Percentiles rank a stretch among this genome's conserved stretches.
Evolutionary conservation across 2,329 filamentous ascomycete genomes (phyloP).

Genomic region (Cladophialophora chaetospira): DNA sequence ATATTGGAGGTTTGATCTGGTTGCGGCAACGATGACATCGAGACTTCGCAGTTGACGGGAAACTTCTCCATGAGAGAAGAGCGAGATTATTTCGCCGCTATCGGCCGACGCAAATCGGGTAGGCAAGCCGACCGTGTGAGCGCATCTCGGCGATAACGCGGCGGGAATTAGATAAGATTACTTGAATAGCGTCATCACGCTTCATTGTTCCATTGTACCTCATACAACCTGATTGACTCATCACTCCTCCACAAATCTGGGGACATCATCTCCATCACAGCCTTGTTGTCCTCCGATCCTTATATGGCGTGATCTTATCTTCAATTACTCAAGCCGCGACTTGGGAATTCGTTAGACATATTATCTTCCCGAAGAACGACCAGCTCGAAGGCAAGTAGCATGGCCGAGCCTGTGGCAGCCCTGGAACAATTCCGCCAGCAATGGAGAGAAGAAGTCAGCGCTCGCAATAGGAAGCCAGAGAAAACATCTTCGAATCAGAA

Average conservation of each 20-base stretch:
- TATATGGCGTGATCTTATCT: too few species aligned
- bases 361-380: too few species aligned
- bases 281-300: too few species aligned
- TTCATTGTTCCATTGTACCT: not conserved
- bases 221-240: not conserved
- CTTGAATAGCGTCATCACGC: not conserved
- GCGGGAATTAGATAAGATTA: constrained; percentile 17
- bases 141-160: constrained; percentile 14
- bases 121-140: not conserved
- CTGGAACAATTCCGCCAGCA: constrained; percentile 82
- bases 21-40: constrained; percentile 25
- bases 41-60: constrained; percentile 9
- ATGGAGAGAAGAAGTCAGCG: constrained; percentile 79
- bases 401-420: constrained; percentile 28
- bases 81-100: constrained; percentile 10
- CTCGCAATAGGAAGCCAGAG: constrained; percentile 39
- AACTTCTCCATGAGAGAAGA: constrained; percentile 1
- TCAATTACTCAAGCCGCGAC: too few species aligned
- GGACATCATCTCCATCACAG: not conserved
- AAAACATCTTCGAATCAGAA: constrained; percentile 14
- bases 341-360: too few species aligned
- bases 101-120: constrained; percentile 5
- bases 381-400: constrained; percentile 5
- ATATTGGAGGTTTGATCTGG: not conserved
- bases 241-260: not conserved